Evolutionary conservation across 805 yeast genomes (phyloP), one percentile per base, ranked within the genome.

Genomic region (Candida tammaniensis): DNA sequence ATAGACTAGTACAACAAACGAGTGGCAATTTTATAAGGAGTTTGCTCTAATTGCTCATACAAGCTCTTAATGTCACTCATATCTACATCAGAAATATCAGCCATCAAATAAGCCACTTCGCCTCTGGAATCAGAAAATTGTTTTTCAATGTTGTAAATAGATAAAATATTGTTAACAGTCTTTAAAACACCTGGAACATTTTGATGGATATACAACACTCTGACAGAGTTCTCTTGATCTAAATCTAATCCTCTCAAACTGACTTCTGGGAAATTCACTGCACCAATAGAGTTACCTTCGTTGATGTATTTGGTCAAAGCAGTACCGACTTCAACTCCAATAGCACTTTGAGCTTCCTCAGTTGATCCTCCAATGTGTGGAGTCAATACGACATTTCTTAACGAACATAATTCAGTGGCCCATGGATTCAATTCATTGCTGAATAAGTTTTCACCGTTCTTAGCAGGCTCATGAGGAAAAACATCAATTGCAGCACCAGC

Each of bases 351-450:
- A 24, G 98, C 98, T 72, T 93, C 98, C 66, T 91, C 98, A 30
- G 98, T 93, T 33, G 97, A 88, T 48, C 98, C 98, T 68, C 98
- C 98, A 51, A 93, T 93, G 59, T 93, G 98, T 21, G 98, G 98
- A 36, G 98, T 82, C 54, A 93, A 74, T 47, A 93, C 88, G 43
- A 91, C 79, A 66, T 93, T 93, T 68, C 89, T 80, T 59, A 88
- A 74, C 8, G 84, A 68, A 49, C 80, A 74, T 51, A 93, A 75
- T 58, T 89, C 96, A 21, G 86, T 70, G 43, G 85, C 76, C 89
- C 96, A 93, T 26, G 68, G 49, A 67, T 91, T 91, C 57, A 93
- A 74, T 26, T 74, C 74, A 58, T 83, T 74, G 51, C 57, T 69
- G 70, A 89, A 93, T 49, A 78, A 64, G 43, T 76, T 80, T 45